Evolutionary conservation across 208 protist genomes (phyloP).

Genomic region (Acanthamoeba culbertsoni): DNA sequence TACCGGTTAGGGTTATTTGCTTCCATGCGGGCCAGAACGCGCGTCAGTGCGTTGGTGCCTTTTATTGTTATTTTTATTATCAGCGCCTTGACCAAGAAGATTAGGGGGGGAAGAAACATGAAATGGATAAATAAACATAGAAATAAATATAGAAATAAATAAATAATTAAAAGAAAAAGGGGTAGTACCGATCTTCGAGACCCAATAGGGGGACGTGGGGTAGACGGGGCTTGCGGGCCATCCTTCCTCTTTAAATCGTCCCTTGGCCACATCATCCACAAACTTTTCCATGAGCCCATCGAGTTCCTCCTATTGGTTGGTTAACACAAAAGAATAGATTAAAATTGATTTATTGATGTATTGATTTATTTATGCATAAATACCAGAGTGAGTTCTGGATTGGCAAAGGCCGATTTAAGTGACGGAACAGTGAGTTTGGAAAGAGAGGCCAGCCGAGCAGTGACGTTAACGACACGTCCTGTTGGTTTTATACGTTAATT

Average conservation of each 20-base stretch:
- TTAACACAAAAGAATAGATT: neutral
- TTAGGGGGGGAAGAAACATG: neutral
- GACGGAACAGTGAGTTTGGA: neutral
- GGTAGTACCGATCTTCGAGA: neutral
- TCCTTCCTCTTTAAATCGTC: conserved; percentile 4
- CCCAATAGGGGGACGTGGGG: neutral
- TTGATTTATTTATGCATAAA: neutral
- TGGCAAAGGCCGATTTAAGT: neutral
- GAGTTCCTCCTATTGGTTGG: neutral
- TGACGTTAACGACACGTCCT: conserved; percentile 24
- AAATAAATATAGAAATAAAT: no score
- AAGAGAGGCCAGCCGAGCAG: neutral
- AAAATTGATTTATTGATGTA: neutral
- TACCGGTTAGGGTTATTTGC: neutral
- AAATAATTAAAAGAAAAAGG: no score
- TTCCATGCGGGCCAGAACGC: neutral
- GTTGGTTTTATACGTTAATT: neutral
- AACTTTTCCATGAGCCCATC: conserved; percentile 16
- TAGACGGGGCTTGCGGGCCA: neutral
- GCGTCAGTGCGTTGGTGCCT: conserved; percentile 4
- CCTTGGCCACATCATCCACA: neutral
- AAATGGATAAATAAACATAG: neutral
- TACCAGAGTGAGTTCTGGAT: neutral
- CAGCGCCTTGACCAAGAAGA: neutral
- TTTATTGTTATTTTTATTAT: no score